Evolutionary conservation across 306 rosid species (phyloP), one percentile per base, ranked within the genome.

Genomic region (Senna siamea): DNA sequence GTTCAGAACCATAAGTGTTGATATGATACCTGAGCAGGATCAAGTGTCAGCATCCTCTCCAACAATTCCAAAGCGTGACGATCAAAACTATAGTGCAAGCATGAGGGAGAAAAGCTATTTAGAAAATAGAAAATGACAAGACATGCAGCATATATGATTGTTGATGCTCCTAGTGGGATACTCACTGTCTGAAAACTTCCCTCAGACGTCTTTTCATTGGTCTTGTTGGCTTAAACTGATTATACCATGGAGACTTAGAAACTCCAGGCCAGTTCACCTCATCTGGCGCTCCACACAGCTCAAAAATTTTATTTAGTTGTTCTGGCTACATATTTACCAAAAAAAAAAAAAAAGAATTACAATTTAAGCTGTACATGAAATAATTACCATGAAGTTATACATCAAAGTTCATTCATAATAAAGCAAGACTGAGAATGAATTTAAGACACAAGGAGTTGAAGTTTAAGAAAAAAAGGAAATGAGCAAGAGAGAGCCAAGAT

Each of bases 221-320:
- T 61, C 89, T 89, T 74, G 88, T 64, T 65, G 95, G 95, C 81
- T 79, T 87, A 78, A 87, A 83, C 69, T 89, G 84, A 70, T 79
- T 87, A 76, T 87, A 89, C 83, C 81, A 87, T 72, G 89, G 83
- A 55, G 53, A 79, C 75, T 87, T 85, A 0, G 95, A 85, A 77
- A 84, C 91, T 28, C 86, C 91, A 55, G 95, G 92, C 95, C 95
- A 89, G 70, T 81, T 89, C 70, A 56, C 72, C 72, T 89, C 95
- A 79, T 87, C 89, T 43, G 95, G 92, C 0, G 88, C 86, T 70
- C 95, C 92, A 85, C 95, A 89, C 34, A 89, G 87, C 84, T 89
- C 95, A 52, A 79, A 89, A 53, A 89, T 87, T 79, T 89, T 89
- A 74, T 81, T 89, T 54, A 89, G 54, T 79, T 89, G 92, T 66